These are phyloP conservation scores for Lagerstroemia fauriei DNA, from an alignment of 441 rosid genomes.

Conservation along the genomic window DNA sequence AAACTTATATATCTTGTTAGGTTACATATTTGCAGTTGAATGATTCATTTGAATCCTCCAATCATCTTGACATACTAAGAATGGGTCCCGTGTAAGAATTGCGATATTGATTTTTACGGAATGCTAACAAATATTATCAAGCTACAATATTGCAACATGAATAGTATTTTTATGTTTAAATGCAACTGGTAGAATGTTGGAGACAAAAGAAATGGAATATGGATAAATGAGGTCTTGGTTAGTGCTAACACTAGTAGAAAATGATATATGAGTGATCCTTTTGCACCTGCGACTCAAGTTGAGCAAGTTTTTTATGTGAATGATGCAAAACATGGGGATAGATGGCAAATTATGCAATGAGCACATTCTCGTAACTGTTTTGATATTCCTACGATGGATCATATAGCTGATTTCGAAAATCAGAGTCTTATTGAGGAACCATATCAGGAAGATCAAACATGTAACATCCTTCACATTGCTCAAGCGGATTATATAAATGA, in stretches of 20 bases:
- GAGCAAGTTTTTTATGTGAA: neutral
- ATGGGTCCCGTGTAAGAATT: neutral
- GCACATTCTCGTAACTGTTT: neutral
- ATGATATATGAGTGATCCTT: neutral
- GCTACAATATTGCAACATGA: neutral
- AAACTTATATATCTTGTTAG: neutral
- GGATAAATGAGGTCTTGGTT: neutral
- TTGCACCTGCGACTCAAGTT: neutral
- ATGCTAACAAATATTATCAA: neutral
- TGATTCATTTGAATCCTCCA: neutral
- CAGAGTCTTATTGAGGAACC: neutral
- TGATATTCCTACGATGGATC: neutral
- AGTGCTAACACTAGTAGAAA: neutral
- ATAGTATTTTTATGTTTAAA: neutral
- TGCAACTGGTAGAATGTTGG: constrained; percentile 4
- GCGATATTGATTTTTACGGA: constrained; percentile 1
- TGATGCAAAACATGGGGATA: neutral
- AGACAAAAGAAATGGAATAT: neutral
- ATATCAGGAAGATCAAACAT: too few species aligned
- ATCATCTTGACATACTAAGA: neutral
- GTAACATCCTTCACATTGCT: too few species aligned
- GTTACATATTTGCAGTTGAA: neutral
- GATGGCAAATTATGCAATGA: neutral
- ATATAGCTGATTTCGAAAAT: neutral
- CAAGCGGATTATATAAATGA: too few species aligned